These are phyloP conservation scores for Ogataea nonfermentans DNA, from an alignment of 805 yeast genomes.

Conservation along the genomic window DNA sequence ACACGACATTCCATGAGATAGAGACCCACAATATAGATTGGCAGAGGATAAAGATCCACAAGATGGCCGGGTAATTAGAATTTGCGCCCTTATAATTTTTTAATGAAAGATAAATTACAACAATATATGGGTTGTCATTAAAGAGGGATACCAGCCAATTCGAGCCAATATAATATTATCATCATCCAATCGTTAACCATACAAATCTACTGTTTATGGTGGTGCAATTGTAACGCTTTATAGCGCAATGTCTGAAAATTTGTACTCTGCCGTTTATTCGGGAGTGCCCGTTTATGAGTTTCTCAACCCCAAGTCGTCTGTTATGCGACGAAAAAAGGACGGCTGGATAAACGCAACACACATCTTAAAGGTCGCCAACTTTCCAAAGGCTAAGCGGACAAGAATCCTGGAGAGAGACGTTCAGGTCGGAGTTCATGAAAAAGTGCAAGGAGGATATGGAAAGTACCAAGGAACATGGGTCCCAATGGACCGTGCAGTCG, in stretches of 20 bases:
- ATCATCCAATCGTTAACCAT: not conserved
- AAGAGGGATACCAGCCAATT: constrained; percentile 1
- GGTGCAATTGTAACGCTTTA: not conserved
- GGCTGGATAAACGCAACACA: constrained; percentile 95
- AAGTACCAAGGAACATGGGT: constrained; percentile 98
- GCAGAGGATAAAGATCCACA: too few species aligned
- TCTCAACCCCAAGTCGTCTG: constrained; percentile 62
- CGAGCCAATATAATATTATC: constrained; percentile 1
- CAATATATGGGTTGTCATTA: constrained; percentile 5
- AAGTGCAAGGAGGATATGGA: constrained; percentile 97
- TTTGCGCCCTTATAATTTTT: constrained; percentile 3
- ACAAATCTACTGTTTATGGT: constrained; percentile 1
- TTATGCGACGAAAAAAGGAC: constrained; percentile 74
- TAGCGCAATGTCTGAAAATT: constrained; percentile 25
- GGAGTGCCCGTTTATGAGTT: constrained; percentile 84
- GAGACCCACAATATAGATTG: constrained; percentile 1
- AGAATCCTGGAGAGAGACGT: constrained; percentile 90
- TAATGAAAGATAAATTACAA: not conserved
- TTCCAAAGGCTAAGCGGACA: constrained; percentile 92
- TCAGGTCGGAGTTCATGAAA: constrained; percentile 86
- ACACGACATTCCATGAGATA: constrained; percentile 1
- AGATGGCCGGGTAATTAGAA: constrained; percentile 7
- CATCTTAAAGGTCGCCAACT: constrained; percentile 86
- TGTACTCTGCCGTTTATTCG: constrained; percentile 76
- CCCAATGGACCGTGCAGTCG: constrained; percentile 72